A percentile compares a stretch with the other conserved stretches of the same genome.
These are phyloP conservation scores for Fusarium kyushuense DNA, from an alignment of 2,329 filamentous ascomycete species.

Conservation along the genomic window DNA sequence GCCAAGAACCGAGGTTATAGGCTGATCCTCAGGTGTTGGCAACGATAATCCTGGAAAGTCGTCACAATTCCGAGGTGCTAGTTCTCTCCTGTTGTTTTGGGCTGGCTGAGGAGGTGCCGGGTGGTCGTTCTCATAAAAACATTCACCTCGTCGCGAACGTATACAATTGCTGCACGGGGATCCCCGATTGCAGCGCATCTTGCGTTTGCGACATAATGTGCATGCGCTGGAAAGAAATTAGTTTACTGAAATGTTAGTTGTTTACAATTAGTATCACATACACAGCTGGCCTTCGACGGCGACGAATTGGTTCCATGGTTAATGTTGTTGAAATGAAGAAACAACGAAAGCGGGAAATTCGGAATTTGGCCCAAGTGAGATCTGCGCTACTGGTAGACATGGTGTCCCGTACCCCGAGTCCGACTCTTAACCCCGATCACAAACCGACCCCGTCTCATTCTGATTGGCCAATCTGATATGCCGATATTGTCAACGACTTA, in stretches of 20 bases:
- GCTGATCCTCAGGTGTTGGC: conserved; percentile 4
- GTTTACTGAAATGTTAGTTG: accelerated
- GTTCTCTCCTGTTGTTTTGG: not conserved
- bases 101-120: not conserved
- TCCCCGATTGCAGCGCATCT: conserved; percentile 58
- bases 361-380: not conserved
- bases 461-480: not conserved
- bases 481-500: not conserved
- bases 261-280: not conserved
- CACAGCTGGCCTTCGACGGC: conserved; percentile 49
- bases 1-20: not conserved
- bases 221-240: conserved; percentile 51
- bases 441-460: not conserved
- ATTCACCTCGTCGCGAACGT: conserved; percentile 52
- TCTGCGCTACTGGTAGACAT: conserved; percentile 18
- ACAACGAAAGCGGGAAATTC: not conserved
- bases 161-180: conserved; percentile 58
- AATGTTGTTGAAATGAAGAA: not conserved
- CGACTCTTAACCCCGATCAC: not conserved
- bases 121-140: conserved; percentile 50
- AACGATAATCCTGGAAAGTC: not conserved
- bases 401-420: conserved; percentile 26
- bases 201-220: conserved; percentile 57
- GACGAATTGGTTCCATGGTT: conserved; percentile 40
- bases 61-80: not conserved